Evolutionary conservation across 1,284 basidiomycete genomes (phyloP), one percentile per base, ranked within the genome.

Genomic region (Puccinia horiana): DNA sequence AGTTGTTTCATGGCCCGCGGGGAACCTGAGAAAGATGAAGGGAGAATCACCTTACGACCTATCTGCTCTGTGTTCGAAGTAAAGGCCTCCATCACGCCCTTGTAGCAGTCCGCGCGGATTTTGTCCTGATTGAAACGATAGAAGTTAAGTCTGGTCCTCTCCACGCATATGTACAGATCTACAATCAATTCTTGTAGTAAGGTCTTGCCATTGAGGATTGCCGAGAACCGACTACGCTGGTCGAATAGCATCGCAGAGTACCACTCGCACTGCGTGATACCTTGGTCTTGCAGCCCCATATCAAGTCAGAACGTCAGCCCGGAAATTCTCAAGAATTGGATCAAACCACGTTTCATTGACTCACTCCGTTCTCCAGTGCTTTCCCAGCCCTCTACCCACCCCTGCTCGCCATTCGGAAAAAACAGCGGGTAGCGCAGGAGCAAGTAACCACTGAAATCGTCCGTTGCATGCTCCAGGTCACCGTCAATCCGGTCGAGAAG

Each of bases 111-210:
- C 2, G 61, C 26, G 5, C n/a, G 11, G 14, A 63, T 4, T 32
- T 63, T 12, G 4, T 32, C 20, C 32, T 63, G 61, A 32, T 63
- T 20, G 35, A 16, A n/a, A 3, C 20, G 26, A 6, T 29, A 12
- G 14, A 29, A 20, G 20, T 32, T n/a, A 12, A 63, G 35, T 9
- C 61, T 18, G 4, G 26, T 12, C 2, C 61, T 4, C 20, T 63
- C 61, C 5, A 63, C 61, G 20, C 61, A 63, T 18, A 86, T 87
- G 86, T 87, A 88, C 35, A 83, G 82, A 83, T 88, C 87, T 0
- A 87, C 86, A 72, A 87, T 72, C 74, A 87, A 89, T 23, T 89
- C 87, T 65, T 89, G 88, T 47, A 90, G 87, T 0, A 90, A 85
- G 0, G 86, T 11, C 20, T 61, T 44, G 26, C 74, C 54, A 23